These are phyloP conservation scores for Aspergillus persii DNA, from an alignment of 2,329 filamentous ascomycete species.

Conservation along the genomic window DNA sequence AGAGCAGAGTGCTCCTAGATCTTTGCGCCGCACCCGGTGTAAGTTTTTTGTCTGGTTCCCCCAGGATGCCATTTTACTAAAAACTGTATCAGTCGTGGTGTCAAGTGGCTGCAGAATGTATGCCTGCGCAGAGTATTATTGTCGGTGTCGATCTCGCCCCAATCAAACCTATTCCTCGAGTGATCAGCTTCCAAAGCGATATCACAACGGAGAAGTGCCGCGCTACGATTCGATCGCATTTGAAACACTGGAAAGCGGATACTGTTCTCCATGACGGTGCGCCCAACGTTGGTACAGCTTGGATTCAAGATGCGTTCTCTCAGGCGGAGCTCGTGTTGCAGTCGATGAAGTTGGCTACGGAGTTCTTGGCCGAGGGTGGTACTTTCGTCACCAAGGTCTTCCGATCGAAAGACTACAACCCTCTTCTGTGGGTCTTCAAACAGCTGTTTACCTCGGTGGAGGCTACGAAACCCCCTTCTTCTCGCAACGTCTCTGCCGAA, in stretches of 20 bases:
- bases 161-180: conserved; percentile 91
- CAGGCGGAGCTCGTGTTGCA: conserved; percentile 91
- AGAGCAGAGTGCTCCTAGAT: conserved; percentile 94
- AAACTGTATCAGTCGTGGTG: conserved; percentile 70
- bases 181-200: conserved; percentile 95
- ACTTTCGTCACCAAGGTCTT: conserved; percentile 98
- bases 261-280: conserved; percentile 95
- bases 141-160: conserved; percentile 91
- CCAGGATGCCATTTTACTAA: conserved; percentile 18
- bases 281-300: conserved; percentile 95
- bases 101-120: conserved; percentile 92
- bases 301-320: conserved; percentile 97
- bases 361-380: conserved; percentile 85
- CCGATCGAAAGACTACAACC: conserved; percentile 94
- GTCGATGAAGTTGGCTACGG: conserved; percentile 87
- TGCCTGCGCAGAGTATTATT: conserved; percentile 87
- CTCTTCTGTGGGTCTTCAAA: conserved; percentile 94
- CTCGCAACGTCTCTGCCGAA: conserved; percentile 93
- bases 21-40: conserved; percentile 94
- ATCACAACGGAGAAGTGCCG: conserved; percentile 97
- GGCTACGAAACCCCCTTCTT: conserved; percentile 94
- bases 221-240: conserved; percentile 79
- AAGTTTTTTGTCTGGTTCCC: conserved; percentile 37
- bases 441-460: conserved; percentile 94
- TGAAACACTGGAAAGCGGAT: conserved; percentile 96